phyloP scores from a whole-genome alignment of 345 rosid species.

The Eucalyptus sideroxylon region DNA sequence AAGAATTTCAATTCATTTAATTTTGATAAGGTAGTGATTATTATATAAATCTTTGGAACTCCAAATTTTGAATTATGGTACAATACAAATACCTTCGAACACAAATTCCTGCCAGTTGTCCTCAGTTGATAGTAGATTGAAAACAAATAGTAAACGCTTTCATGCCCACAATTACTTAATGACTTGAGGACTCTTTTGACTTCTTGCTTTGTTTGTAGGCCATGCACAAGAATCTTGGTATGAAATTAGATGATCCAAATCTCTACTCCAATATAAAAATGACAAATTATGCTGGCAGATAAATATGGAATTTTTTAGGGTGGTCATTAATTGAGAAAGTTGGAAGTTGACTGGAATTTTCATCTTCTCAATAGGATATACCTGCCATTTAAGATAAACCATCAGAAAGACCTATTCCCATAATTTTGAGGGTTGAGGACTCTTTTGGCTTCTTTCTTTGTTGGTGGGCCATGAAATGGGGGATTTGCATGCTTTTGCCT shows the following conservation, averaged over 20 bases:
- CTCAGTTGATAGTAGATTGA: background rate
- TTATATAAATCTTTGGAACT: background rate
- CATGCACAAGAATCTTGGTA: background rate
- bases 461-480: background rate
- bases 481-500: background rate
- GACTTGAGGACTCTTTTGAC: background rate
- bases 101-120: background rate
- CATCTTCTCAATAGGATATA: background rate
- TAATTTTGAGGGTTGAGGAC: background rate
- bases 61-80: background rate
- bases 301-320: background rate
- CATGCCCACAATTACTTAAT: background rate
- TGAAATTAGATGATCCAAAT: background rate
- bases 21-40: background rate
- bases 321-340: background rate
- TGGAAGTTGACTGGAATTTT: background rate
- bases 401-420: background rate
- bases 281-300: background rate
- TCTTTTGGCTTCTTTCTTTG: background rate
- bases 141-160: background rate
- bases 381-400: background rate
- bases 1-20: background rate
- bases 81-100: background rate
- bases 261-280: background rate
- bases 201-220: background rate